Base-by-base conservation (phyloP, 192 early-diverging fungal genomes). In the Geranomyces michiganensis region DNA sequence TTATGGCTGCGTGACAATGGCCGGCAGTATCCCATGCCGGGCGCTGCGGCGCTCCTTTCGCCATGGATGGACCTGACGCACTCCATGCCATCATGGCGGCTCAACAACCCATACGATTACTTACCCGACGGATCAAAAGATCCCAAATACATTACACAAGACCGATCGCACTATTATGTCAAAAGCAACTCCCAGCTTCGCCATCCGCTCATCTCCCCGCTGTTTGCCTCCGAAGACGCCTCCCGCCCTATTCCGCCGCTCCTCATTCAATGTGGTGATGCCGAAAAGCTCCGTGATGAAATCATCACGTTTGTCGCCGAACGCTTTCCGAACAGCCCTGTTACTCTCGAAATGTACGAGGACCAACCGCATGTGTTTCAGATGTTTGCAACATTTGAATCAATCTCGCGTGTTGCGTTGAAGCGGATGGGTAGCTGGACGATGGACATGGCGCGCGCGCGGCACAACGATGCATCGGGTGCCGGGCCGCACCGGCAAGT, bases 21-120 rank as follows among this genome's bases (percentile, higher is more conserved):
- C 2, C 41, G 26, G 24, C 32, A 27, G 46, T 36, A 30, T 22
- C 48, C 72, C 56, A 60, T 85, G 49, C 86, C 89, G 6, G 87
- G 77, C 13, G 88, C 84, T 1, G 77, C 78, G 0, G 79, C 84
- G 31, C 75, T 81, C 3, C 65, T 88, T 65, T 89, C 86, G 46
- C 91, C 91, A 21, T 93, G 91, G 92, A n/a, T 73, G 62, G 85
- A 86, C 68, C 65, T 86, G 19, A 82, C 82, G 7, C 82, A 84
- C 56, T 82, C 80, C 6, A 60, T 76, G 73, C 85, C 85, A 13
- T 78, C 78, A 24, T 82, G 79, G 70, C 46, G 60, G 4, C 68
- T 70, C 45, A 78, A 80, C 53, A 64, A 62, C 49, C 29, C 53
- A 7, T 78, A 63, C 59, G 78, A 85, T 60, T 73, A 78, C 26